phyloP scores from a whole-genome alignment of 768 basidiomycete species.

The Thelephora aurantiotincta region DNA sequence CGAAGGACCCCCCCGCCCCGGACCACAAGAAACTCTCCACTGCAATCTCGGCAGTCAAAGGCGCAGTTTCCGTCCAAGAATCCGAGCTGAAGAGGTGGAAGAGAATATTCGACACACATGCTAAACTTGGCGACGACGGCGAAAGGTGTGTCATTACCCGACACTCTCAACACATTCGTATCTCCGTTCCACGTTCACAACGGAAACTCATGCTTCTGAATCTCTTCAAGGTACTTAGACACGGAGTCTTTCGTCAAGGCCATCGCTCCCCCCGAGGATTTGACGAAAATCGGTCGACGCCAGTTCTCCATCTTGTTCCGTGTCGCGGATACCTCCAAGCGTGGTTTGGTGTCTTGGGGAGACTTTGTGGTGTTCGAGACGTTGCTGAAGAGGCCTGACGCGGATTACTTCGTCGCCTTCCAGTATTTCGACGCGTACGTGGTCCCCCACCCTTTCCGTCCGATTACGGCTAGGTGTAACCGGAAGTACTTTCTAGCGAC shows the following conservation, averaged over 20 bases:
- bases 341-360: constrained; percentile 80
- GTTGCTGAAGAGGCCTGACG: constrained; percentile 83
- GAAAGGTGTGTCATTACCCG: constrained; percentile 50
- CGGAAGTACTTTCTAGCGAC: constrained; percentile 37
- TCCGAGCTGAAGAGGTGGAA: constrained; percentile 82
- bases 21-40: constrained; percentile 28
- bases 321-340: constrained; percentile 68
- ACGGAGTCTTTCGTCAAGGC: constrained; percentile 86
- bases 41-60: constrained; percentile 52
- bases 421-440: constrained; percentile 90
- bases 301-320: constrained; percentile 87
- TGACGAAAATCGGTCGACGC: constrained; percentile 72
- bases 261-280: constrained; percentile 78
- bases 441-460: neutral
- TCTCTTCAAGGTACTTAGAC: constrained; percentile 59
- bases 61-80: constrained; percentile 59
- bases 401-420: constrained; percentile 95
- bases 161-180: neutral
- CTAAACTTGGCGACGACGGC: constrained; percentile 54
- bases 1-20: constrained; percentile 24
- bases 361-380: constrained; percentile 96
- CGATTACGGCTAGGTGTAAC: constrained; percentile 2
- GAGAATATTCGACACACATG: constrained; percentile 74
- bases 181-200: neutral
- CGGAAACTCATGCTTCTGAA: neutral